Base-by-base conservation (phyloP, 371 early-diverging fungal genomes). In the Dinochytrium kinnereticum region DNA sequence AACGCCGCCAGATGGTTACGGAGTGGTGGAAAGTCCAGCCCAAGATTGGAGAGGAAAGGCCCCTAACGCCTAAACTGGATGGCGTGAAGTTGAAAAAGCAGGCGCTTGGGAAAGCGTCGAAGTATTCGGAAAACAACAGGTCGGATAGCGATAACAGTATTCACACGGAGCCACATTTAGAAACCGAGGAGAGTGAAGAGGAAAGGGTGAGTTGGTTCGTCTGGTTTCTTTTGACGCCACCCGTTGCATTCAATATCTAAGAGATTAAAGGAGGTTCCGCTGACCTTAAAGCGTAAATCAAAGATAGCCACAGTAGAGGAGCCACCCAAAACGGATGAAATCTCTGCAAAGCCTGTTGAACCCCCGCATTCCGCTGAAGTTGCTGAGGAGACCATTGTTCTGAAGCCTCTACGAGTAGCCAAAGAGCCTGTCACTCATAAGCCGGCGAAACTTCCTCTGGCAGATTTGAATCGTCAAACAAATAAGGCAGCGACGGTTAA, bases 1-100 rank as follows among this genome's bases (percentile, higher is more conserved):
- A 61, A 34, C 61, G 61, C 2, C 30, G 36, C 3, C 10, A 5
- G 36, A 24, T 5, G 5, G 61, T 61, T 31, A 15, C 57, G 24
- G 61, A 61, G 37, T 61, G 61, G 61, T 61, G 61, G 61, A 61
- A 37, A 24, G 28, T 61, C 2, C 61, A 17, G 61, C 5, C 5
- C 24, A 53, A 53, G 24, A 13, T 21, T 5, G 55, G 26, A 53
- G 55, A 53, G 55, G 17, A n/a, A 53, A 26, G 5, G 55, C 13
- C 10, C 13, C 10, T 44, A 24, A 21, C 55, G 44, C 44, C 44
- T 44, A 44, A 44, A 44, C 44, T 19, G 44, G 19, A 44, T 7
- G 44, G 19, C 19, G 19, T 7, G 7, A 7, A 19, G 44, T 44
- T 44, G 44, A 7, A 19, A 44, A 44, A 19, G 44, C 13, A 44